A percentile compares a stretch with the other conserved stretches of the same genome.
Conservation (phyloP, 768 basidiomycete species). For the Gyrodon lividus region DNA sequence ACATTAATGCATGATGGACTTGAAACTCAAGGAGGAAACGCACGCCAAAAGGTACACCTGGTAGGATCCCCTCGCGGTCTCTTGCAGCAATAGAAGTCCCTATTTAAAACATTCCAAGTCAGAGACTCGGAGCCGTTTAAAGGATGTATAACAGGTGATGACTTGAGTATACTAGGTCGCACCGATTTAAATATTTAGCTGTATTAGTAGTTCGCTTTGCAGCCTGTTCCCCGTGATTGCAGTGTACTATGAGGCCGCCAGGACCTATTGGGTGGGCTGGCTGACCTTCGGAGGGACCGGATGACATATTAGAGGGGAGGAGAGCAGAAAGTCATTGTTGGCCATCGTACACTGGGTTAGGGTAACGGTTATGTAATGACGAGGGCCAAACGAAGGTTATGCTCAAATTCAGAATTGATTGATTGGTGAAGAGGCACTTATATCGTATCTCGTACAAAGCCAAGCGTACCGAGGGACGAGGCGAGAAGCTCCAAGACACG, state of each 20-base stretch:
- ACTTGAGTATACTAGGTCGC: conserved; percentile 7
- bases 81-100: conserved; percentile 42
- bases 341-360: background rate
- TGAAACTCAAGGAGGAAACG: background rate
- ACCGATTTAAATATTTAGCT: conserved; percentile 39
- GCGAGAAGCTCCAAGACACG: conserved; percentile 74
- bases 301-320: conserved; percentile 16
- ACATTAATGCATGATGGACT: conserved; percentile 1
- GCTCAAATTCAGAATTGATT: background rate
- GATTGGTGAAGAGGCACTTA: conserved; percentile 25
- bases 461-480: conserved; percentile 70
- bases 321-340: background rate
- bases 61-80: conserved; percentile 11
- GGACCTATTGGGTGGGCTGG: conserved; percentile 23
- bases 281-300: conserved; percentile 11
- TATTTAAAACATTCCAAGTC: conserved; percentile 10
- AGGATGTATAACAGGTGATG: background rate
- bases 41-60: conserved; percentile 42
- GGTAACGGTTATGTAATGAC: conserved; percentile 24
- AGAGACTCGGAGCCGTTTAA: conserved; percentile 2
- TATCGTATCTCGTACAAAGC: conserved; percentile 70
- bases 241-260: conserved; percentile 35
- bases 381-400: background rate
- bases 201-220: conserved; percentile 34
- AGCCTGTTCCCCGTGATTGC: conserved; percentile 37